phyloP scores from a whole-genome alignment of 768 basidiomycete genomes.

The Clathrus columnatus region DNA sequence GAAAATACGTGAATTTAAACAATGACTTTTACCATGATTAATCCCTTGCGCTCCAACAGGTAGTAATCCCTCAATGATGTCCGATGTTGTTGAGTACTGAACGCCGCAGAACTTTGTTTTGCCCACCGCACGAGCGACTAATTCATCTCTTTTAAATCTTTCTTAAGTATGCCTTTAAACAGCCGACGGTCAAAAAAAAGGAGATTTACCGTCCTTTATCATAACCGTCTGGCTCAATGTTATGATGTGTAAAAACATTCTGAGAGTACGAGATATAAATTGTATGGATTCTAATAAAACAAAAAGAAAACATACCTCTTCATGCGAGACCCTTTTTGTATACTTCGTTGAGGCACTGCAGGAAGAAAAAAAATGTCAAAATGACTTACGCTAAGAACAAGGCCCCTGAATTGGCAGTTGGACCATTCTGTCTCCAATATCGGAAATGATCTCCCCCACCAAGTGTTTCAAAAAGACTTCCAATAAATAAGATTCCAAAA shows the following conservation, averaged over 20 bases:
- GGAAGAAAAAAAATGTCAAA: neutral
- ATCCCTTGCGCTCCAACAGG: slow-evolving; percentile 40
- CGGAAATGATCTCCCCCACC: slow-evolving; percentile 5
- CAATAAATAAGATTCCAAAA: neutral
- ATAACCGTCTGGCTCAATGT: slow-evolving; percentile 23
- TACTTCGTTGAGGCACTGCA: neutral
- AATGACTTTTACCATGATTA: slow-evolving; percentile 47
- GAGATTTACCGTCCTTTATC: slow-evolving; percentile 21
- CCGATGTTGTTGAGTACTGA: slow-evolving; percentile 37
- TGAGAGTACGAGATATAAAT: neutral
- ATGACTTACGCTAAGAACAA: slow-evolving; percentile 27
- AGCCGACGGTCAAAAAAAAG: neutral
- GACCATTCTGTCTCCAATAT: slow-evolving; percentile 23
- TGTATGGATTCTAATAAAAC: neutral
- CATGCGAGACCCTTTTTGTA: slow-evolving; percentile 3
- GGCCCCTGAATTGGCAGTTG: slow-evolving; percentile 23
- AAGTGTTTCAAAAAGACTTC: slow-evolving; percentile 21
- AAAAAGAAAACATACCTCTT: neutral
- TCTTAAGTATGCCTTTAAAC: neutral
- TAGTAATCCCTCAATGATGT: slow-evolving; percentile 47
- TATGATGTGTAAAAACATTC: slow-evolving; percentile 20
- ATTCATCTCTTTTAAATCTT: slow-evolving; percentile 24
- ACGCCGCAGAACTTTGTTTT: slow-evolving; percentile 33
- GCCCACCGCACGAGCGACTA: slow-evolving; percentile 35
- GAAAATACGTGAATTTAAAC: no score